Base-by-base conservation (phyloP, 352 stramenopile species). In the Hyphochytrium catenoides region DNA sequence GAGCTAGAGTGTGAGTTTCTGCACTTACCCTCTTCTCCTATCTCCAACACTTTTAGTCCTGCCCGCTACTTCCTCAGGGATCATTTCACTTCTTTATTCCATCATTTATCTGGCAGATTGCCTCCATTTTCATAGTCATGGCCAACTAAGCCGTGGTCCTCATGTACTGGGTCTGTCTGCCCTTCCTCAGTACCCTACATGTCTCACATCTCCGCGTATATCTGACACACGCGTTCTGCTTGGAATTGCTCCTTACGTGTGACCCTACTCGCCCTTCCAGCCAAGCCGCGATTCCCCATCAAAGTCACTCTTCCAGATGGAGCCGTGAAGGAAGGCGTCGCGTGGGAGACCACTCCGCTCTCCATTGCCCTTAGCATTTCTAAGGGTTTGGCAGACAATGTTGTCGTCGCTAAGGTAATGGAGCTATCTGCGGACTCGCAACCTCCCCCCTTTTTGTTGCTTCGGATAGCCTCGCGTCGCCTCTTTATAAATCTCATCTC, bases 251-350 rank as follows among this genome's bases (percentile, higher is more conserved):
- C n/a, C 6, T 23, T 29, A 22, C 41, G 34, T 23, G 37, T 41
- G 14, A 29, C 16, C 22, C 28, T 47, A 43, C 56, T 84, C 31
- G 60, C 62, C 42, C 52, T 73, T 23, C 46, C 74, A 33, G 54
- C 52, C 6, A 92, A 94, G 43, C 64, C 70, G 17, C 62, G 74
- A 26, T 64, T 71, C 30, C 51, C 70, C 33, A 98, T 99, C 49
- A 71, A 58, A 26, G 79, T 99, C 43, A 96, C 85, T 24, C 64
- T 99, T 31, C 93, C 93, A 0, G 91, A 98, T 56, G 91, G 91
- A 26, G 86, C 57, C 3, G 51, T 86, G 18, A 82, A 90, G 56
- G 61, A 89, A 15, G 89, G 85, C 23, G 38, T 74, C 7, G 76
- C 74, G 12, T 95, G 69, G 59, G 61, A 91, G 54, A 97, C 86